Evolutionary conservation across 1,284 basidiomycete species (phyloP), one percentile per base, ranked within the genome.

Genomic region (Ustilago nuda): DNA sequence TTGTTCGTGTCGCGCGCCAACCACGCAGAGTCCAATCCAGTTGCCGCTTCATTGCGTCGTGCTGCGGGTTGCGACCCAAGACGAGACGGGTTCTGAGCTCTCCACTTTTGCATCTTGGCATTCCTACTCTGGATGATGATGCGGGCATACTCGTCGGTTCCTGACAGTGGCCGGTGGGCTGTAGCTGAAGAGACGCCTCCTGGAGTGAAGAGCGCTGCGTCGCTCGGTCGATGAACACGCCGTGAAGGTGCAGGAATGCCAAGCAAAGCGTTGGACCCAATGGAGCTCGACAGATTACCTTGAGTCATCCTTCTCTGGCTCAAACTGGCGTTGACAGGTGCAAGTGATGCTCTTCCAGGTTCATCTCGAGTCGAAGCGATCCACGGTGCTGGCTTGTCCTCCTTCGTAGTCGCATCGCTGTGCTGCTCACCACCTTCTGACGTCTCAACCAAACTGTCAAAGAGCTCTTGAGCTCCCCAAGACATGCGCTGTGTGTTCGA

Each of bases 81-180:
- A 6, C 72, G 70, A 7, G 65, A 72, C 4, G 65, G 65, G 36
- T 73, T 68, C 58, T 77, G 71, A n/a, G 71, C 64, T 58, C 66
- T 83, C 89, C 89, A 89, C 57, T 89, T 86, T 60, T 89, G 88
- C 71, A 89, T 84, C 76, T 89, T 89, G 36, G 89, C 89, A 37
- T 87, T 87, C 27, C 89, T 84, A 58, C 87, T 88, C 70, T 89
- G 88, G 72, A 89, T 86, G 74, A 89, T 89, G 86, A 89, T 88
- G 66, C 87, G 87, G 0, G 89, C 89, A 64, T 88, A 88, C 43
- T 89, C 89, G 75, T 89, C 88, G 0, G 87, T 87, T 17, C 86
- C 81, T 1, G 83, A 67, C 32, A 70, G 48, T 13, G 63, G 53
- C 51, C 56, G 63, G n/a, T 60, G 46, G 17, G 39, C 17, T 23